A percentile compares a stretch with the other conserved stretches of the same genome.
These are phyloP conservation scores for Nicotiana benthamiana DNA, from an alignment of 257 asterid genomes.

Conservation along the genomic window DNA sequence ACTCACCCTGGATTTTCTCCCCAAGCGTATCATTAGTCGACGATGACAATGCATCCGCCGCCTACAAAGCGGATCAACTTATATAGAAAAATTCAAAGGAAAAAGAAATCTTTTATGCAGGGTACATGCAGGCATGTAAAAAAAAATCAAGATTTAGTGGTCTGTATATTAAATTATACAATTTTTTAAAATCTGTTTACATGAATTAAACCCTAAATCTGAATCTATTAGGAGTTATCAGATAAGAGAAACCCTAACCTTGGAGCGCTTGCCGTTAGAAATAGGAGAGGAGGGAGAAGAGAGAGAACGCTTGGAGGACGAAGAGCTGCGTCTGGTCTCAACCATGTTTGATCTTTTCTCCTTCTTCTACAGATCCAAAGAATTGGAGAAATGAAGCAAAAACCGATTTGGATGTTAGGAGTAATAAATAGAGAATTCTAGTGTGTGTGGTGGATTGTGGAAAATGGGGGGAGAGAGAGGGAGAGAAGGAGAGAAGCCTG, in stretches of 20 bases:
- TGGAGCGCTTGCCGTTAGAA: conserved; percentile 68
- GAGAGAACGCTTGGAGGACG: conserved; percentile 66
- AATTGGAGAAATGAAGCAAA: not conserved
- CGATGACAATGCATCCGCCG: conserved; percentile 61
- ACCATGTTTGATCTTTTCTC: not conserved
- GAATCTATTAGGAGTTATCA: not conserved
- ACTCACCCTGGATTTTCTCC: conserved; percentile 25
- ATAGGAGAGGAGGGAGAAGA: conserved; percentile 45
- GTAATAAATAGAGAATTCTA: too few species aligned
- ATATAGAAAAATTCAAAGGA: not conserved
- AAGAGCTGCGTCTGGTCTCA: conserved; percentile 71
- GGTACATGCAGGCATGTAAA: too few species aligned
- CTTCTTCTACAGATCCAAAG: conserved; percentile 4
- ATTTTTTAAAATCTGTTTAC: too few species aligned
- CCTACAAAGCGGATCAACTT: conserved; percentile 35
- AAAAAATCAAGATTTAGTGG: not conserved
- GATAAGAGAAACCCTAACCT: conserved; percentile 38
- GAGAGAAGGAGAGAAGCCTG: not conserved
- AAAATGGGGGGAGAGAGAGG: not conserved
- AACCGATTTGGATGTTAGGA: not conserved
- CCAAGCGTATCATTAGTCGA: conserved; percentile 45
- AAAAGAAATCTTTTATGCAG: not conserved
- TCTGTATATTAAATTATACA: not conserved
- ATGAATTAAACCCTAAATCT: not conserved
- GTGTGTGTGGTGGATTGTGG: not conserved